A percentile compares a stretch with the other conserved stretches of the same genome.
Evolutionary conservation across 2,329 filamentous ascomycete genomes (phyloP).

Genomic region (Thermothelomyces thermophilus): DNA sequence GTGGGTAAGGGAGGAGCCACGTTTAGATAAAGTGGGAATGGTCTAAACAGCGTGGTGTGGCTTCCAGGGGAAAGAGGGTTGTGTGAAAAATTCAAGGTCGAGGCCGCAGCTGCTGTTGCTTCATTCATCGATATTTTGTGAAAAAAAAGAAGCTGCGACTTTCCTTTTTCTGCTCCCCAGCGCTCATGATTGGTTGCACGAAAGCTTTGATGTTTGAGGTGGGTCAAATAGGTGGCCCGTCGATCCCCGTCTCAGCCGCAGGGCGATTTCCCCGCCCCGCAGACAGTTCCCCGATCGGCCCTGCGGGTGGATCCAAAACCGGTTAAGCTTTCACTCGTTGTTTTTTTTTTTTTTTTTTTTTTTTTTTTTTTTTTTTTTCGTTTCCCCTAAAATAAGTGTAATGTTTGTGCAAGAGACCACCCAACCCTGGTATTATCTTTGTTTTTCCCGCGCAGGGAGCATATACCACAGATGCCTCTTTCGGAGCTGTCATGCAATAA

Average conservation of each 20-base stretch:
- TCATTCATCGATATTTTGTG: neutral
- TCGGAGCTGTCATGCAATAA: no score
- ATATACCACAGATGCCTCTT: no score
- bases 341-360: neutral
- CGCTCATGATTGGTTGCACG: conserved; percentile 2
- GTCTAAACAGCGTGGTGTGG: neutral
- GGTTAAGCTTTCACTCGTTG: neutral
- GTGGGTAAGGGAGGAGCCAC: neutral
- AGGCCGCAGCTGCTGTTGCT: neutral
- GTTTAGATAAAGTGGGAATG: neutral
- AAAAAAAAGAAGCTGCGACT: neutral
- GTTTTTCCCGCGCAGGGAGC: no score
- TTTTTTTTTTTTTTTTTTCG: no score
- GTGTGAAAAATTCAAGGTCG: neutral
- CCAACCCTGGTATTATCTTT: no score
- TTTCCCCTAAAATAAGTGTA: no score
- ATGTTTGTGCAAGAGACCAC: no score
- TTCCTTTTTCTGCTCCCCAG: conserved; percentile 7
- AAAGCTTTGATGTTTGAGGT: conserved; percentile 5
- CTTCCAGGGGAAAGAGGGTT: neutral
- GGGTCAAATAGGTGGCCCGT: neutral
- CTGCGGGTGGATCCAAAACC: neutral
- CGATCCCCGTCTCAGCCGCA: conserved; percentile 13
- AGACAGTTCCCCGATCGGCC: neutral
- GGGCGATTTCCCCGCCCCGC: neutral